These are phyloP conservation scores for Fusarium denticulatum DNA, from an alignment of 2,329 filamentous ascomycete genomes.

Conservation along the genomic window DNA sequence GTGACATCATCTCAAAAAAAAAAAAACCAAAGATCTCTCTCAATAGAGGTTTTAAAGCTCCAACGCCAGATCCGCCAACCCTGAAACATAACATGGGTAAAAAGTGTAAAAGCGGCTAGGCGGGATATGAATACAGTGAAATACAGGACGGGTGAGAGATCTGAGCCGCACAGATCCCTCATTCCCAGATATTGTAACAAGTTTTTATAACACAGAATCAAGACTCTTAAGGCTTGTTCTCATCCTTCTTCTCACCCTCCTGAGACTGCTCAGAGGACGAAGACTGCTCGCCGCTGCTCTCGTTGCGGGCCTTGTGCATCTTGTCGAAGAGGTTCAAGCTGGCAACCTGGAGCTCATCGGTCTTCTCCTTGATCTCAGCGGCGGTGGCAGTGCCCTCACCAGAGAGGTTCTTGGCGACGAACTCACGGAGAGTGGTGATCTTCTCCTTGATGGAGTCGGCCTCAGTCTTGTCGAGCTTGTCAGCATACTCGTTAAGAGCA, in stretches of 20 bases:
- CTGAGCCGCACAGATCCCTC: constrained; percentile 48
- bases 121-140: constrained; percentile 64
- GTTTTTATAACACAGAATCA: constrained; percentile 39
- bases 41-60: constrained; percentile 60
- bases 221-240: constrained; percentile 70
- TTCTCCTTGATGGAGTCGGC: constrained; percentile 93
- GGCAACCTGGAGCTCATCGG: constrained; percentile 94
- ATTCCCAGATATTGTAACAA: constrained; percentile 48
- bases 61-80: constrained; percentile 61
- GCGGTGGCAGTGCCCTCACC: constrained; percentile 88
- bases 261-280: constrained; percentile 59
- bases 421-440: constrained; percentile 85
- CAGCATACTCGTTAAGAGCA: constrained; percentile 94
- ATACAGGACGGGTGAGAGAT: constrained; percentile 51
- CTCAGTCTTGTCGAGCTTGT: constrained; percentile 97
- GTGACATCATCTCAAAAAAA: constrained; percentile 58
- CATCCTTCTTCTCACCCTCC: constrained; percentile 81
- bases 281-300: constrained; percentile 67
- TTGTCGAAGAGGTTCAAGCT: constrained; percentile 98
- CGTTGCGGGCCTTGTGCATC: constrained; percentile 95
- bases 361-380: constrained; percentile 97
- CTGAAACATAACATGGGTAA: constrained; percentile 58
- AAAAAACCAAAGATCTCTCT: constrained; percentile 55
- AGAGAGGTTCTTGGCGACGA: constrained; percentile 92
- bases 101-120: constrained; percentile 52